A percentile compares a stretch with the other conserved stretches of the same genome.
Conservation (phyloP, 108 stramenopile species). For the Skeletonema marinoi region DNA sequence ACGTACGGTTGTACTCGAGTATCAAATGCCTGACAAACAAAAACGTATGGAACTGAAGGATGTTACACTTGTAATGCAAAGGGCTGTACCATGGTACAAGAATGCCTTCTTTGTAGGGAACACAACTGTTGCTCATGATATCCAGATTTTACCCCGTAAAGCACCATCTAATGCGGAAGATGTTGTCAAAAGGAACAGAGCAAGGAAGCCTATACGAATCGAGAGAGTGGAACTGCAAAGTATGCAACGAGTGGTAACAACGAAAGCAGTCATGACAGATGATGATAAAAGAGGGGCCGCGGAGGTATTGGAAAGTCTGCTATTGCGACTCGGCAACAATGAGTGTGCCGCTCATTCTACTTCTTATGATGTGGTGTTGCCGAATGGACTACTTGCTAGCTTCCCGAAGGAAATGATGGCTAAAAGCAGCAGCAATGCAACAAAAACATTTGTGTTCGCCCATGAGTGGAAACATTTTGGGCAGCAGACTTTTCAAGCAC, state of each 20-base stretch:
- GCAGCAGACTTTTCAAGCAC: not conserved
- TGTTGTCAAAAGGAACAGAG: not conserved
- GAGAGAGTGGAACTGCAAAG: not conserved
- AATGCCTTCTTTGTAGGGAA: not conserved
- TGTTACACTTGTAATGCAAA: not conserved
- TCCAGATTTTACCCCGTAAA: not conserved
- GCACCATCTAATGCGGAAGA: not conserved
- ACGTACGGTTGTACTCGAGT: not conserved
- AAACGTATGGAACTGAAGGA: not conserved
- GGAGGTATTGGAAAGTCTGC: not conserved
- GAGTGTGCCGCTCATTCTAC: not conserved
- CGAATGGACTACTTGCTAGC: not conserved
- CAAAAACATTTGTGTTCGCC: not conserved
- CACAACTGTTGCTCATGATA: not conserved
- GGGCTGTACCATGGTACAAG: not conserved
- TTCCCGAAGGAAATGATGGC: not conserved
- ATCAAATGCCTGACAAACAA: not conserved
- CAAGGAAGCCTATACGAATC: not conserved
- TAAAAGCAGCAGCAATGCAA: not conserved
- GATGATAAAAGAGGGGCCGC: not conserved
- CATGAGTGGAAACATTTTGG: not conserved
- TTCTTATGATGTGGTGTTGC: constrained; percentile 1
- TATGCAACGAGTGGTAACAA: constrained; percentile 4
- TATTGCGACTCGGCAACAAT: not conserved
- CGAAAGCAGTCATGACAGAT: not conserved